Conservation (phyloP, 106 monocot species). For the Amphibolis antarctica region DNA sequence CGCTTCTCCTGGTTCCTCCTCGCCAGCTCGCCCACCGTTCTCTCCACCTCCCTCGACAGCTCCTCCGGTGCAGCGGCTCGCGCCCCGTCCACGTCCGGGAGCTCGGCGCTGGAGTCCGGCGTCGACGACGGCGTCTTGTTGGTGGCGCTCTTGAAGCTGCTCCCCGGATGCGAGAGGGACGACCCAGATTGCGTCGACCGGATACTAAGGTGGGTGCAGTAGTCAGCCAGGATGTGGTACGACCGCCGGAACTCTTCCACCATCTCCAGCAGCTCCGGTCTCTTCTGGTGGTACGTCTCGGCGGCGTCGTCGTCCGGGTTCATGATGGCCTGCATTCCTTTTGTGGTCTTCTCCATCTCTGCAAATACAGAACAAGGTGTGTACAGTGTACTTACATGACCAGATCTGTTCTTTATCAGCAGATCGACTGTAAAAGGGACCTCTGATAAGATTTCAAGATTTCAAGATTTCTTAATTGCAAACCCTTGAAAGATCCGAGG, state of each 20-base stretch:
- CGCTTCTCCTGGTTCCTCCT: slow-evolving; percentile 12
- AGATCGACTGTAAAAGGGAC: no score
- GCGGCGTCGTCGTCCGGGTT: slow-evolving; percentile 15
- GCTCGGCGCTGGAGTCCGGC: background rate
- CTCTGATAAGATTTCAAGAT: no score
- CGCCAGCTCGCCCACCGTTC: slow-evolving; percentile 4
- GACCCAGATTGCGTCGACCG: slow-evolving; percentile 4
- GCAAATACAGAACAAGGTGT: background rate
- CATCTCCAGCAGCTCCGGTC: slow-evolving; percentile 15
- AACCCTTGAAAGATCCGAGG: no score
- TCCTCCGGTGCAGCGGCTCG: background rate
- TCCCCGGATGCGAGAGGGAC: slow-evolving; percentile 1
- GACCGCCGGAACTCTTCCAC: slow-evolving; percentile 16
- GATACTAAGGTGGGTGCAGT: slow-evolving; percentile 6
- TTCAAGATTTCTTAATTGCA: no score
- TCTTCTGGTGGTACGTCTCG: slow-evolving; percentile 29
- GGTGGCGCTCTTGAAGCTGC: background rate
- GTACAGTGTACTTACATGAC: no score
- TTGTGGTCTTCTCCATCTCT: slow-evolving; percentile 8
- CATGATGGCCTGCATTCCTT: slow-evolving; percentile 1
- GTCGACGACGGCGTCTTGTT: background rate
- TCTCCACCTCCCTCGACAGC: slow-evolving; percentile 1
- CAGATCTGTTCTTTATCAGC: no score
- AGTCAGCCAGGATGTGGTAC: slow-evolving; percentile 14
- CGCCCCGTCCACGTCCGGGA: background rate